phyloP scores from a whole-genome alignment of 1,139 yeast species.

The Blastobotrys ciferrii region DNA sequence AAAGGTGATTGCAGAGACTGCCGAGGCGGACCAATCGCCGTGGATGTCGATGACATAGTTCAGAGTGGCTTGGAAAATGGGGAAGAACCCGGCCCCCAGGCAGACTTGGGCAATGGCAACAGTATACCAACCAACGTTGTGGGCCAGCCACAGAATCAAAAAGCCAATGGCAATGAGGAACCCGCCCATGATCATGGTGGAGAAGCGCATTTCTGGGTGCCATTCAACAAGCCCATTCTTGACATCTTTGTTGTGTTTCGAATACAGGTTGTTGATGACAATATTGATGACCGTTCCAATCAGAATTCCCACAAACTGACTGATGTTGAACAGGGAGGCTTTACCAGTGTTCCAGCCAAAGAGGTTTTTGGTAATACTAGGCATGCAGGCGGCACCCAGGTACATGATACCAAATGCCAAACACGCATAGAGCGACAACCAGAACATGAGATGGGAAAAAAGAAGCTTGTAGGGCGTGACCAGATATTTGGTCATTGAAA shows the following conservation, averaged over 20 bases:
- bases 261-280: constrained; percentile 13
- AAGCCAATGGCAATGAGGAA: constrained; percentile 20
- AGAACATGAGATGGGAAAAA: constrained; percentile 16
- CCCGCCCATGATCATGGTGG: constrained; percentile 20
- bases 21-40: constrained; percentile 23
- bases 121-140: constrained; percentile 14
- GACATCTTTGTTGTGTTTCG: constrained; percentile 14
- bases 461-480: constrained; percentile 19
- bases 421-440: constrained; percentile 20
- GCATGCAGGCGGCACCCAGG: constrained; percentile 20
- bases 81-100: constrained; percentile 22
- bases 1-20: constrained; percentile 20
- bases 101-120: constrained; percentile 16
- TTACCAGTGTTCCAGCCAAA: constrained; percentile 17
- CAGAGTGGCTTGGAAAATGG: constrained; percentile 22
- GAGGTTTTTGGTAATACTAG: constrained; percentile 15
- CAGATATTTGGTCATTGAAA: constrained; percentile 16
- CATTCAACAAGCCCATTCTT: constrained; percentile 11
- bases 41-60: constrained; percentile 24
- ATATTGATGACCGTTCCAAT: constrained; percentile 17
- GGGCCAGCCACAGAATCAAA: constrained; percentile 14
- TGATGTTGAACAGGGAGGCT: constrained; percentile 18
- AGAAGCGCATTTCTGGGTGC: constrained; percentile 21
- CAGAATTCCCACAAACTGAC: constrained; percentile 19
- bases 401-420: constrained; percentile 21